A percentile compares a stretch with the other conserved stretches of the same genome.
These are phyloP conservation scores for Colletotrichum sp. DNA, from an alignment of 2,329 filamentous ascomycete species.

Conservation along the genomic window DNA sequence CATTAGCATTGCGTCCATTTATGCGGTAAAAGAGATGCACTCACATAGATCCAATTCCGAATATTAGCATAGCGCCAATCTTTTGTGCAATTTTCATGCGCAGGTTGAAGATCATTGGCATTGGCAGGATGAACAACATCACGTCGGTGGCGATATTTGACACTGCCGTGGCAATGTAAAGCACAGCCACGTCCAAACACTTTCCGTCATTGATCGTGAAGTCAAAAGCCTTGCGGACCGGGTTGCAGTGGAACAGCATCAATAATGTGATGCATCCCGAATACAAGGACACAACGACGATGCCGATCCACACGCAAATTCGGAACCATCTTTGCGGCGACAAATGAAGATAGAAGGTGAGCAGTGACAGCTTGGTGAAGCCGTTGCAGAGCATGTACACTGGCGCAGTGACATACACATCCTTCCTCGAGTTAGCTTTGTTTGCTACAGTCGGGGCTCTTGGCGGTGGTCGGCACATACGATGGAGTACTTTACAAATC, in stretches of 20 bases:
- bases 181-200: constrained; percentile 49
- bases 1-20: neutral
- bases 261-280: constrained; percentile 36
- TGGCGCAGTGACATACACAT: constrained; percentile 26
- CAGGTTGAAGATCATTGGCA: constrained; percentile 48
- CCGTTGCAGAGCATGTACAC: constrained; percentile 40
- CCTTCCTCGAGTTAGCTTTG: neutral
- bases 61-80: constrained; percentile 47
- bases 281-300: constrained; percentile 29
- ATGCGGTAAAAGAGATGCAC: neutral
- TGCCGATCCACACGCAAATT: constrained; percentile 30
- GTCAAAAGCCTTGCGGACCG: constrained; percentile 36
- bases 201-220: constrained; percentile 29
- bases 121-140: constrained; percentile 49
- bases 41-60: constrained; percentile 44
- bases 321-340: constrained; percentile 39
- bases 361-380: constrained; percentile 41
- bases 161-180: constrained; percentile 54
- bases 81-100: constrained; percentile 52
- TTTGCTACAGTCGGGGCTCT: neutral
- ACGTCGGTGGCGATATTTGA: constrained; percentile 54
- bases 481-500: constrained; percentile 13
- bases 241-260: constrained; percentile 41
- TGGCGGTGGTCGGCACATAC: neutral
- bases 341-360: constrained; percentile 42